Base-by-base conservation (phyloP, 495 filamentous ascomycete genomes). In the Aspergillus biplanus region DNA sequence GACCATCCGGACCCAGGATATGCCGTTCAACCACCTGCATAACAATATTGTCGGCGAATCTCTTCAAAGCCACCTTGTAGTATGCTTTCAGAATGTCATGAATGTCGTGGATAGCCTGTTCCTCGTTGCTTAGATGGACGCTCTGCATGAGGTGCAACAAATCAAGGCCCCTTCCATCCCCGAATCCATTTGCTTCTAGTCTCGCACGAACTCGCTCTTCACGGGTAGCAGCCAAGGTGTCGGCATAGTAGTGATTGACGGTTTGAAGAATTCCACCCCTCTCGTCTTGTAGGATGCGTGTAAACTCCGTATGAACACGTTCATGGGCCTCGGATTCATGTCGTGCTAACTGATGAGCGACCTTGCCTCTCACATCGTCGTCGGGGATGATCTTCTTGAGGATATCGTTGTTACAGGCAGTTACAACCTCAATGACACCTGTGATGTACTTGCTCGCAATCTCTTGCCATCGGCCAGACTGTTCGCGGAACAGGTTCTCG, bases 1-100 rank as follows among this genome's bases (percentile, higher is more conserved):
- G 59, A 1, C 59, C 49, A 7, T 54, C 50, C 7, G 11, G 35
- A 3, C 59, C 59, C 1, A 61, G 37, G 6, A 61, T 44, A 15
- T 61, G 50, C 5, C 50, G 59, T 18, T 54, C 59, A 16, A 61
- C 37, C 21, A 68, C 68, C 13, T 68, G 69, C 1, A 70, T 27
- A 16, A 66, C 37, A 12, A 75, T 48, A 55, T 74, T 77, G 47
- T 77, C 71, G 0, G 67, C 32, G 55, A 75, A 75, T 0, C 69
- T 53, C 46, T 75, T 74, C 31, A 62, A 16, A 3, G 73, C 66
- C 7, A 80, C 74, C 42, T 78, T 73, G 66, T 80, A 77, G 57
- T 77, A 81, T 0, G 77, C 63, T 35, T 75, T 72, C 8, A 80
- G 63, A 11, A 73, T 74, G 33, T 80, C 75, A 33, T 78, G 75